Conservation (phyloP, 2,329 filamentous ascomycete genomes). For the Monilinia fructigena region DNA sequence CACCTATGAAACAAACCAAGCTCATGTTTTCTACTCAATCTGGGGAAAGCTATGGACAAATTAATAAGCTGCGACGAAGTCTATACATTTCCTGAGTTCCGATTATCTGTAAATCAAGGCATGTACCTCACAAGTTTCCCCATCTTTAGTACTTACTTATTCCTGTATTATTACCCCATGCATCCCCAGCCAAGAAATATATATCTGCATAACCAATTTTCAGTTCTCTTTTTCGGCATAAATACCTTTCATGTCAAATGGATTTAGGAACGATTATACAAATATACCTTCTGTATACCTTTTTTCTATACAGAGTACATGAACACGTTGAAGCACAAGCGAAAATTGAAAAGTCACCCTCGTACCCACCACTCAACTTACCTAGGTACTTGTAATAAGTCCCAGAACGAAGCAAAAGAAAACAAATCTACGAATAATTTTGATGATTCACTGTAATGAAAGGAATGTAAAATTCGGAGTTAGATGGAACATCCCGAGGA, state of each 20-base stretch:
- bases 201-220: not conserved
- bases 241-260: not conserved
- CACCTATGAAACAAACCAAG: not conserved
- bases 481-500: not conserved
- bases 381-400: not conserved
- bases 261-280: not conserved
- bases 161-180: not conserved
- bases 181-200: not conserved
- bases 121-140: not conserved
- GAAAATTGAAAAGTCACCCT: slow-evolving; percentile 9
- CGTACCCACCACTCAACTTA: not conserved
- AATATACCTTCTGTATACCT: not conserved
- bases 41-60: not conserved
- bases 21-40: not conserved
- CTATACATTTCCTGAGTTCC: slow-evolving; percentile 1
- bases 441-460: not conserved
- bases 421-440: not conserved
- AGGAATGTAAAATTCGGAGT: not conserved
- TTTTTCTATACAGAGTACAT: not conserved
- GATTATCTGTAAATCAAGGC: not conserved
- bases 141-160: slow-evolving; percentile 4
- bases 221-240: not conserved
- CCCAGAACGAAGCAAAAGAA: not conserved
- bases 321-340: not conserved
- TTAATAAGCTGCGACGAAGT: not conserved